A percentile compares a stretch with the other conserved stretches of the same genome.
Evolutionary conservation across 1,284 basidiomycete species (phyloP).

Genomic region (Exobasidium cylindrosporum): DNA sequence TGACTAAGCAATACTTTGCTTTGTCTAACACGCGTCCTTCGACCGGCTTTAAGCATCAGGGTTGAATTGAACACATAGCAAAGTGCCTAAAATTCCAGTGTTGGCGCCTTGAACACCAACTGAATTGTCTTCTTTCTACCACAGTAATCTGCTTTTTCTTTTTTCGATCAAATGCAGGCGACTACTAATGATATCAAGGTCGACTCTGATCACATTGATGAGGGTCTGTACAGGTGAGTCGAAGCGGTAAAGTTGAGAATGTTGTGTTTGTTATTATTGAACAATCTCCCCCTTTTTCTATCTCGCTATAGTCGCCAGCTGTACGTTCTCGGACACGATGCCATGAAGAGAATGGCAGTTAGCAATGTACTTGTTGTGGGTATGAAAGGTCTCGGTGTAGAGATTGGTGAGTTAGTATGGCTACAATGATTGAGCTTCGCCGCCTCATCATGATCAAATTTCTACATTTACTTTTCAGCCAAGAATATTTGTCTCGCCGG

Average conservation of each 20-base stretch:
- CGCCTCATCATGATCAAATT: background rate
- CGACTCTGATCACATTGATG: conserved; percentile 21
- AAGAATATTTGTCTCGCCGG: conserved; percentile 95
- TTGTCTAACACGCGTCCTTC: no score
- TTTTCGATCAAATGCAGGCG: conserved; percentile 12
- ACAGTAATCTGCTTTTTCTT: no score
- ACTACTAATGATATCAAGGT: conserved; percentile 14
- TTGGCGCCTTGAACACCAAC: no score
- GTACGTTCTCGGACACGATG: conserved; percentile 58
- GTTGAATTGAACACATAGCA: no score
- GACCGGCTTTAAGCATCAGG: no score
- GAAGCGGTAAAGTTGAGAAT: background rate
- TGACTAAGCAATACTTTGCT: no score
- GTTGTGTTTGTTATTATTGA: background rate
- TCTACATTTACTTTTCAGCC: conserved; percentile 60
- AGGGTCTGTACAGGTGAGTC: conserved; percentile 20
- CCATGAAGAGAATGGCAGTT: conserved; percentile 98
- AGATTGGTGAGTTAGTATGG: conserved; percentile 63
- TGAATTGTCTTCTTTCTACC: no score
- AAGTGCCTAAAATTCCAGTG: no score
- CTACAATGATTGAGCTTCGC: no score
- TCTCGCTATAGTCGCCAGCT: conserved; percentile 52
- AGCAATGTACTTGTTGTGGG: conserved; percentile 95
- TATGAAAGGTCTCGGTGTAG: conserved; percentile 86
- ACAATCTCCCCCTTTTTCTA: conserved; percentile 20